Conservation (phyloP, 2,329 filamentous ascomycete genomes). For the Penicillium rolfsii region DNA sequence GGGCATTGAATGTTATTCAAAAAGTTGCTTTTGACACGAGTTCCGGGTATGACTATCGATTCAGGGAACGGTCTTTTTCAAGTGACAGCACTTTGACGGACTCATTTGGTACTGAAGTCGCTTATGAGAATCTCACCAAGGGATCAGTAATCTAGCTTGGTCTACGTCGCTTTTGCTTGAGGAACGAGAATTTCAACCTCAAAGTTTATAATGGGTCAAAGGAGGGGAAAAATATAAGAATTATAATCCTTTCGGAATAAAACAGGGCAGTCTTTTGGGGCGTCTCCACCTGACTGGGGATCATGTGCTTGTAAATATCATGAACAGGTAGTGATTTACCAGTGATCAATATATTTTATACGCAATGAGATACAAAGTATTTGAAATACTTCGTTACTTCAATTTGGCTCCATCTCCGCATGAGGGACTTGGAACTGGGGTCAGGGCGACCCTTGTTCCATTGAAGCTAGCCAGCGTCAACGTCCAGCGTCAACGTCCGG, state of each 20-base stretch:
- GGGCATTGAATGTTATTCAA: conserved; percentile 20
- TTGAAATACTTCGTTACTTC: too few relatives aligned
- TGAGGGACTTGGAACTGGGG: not conserved
- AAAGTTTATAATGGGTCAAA: not conserved
- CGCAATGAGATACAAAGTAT: too few relatives aligned
- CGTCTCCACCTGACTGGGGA: too few relatives aligned
- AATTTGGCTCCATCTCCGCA: too few relatives aligned
- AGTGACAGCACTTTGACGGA: conserved; percentile 2
- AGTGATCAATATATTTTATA: too few relatives aligned
- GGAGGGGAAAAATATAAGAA: not conserved
- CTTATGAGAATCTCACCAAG: not conserved
- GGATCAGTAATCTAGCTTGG: not conserved
- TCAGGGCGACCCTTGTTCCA: conserved; percentile 9
- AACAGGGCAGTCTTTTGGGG: too few relatives aligned
- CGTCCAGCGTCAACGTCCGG: too few relatives aligned
- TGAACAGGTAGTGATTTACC: too few relatives aligned
- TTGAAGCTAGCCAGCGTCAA: conserved; percentile 30
- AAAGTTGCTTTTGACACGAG: not conserved
- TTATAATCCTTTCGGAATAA: not conserved
- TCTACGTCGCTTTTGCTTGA: not conserved
- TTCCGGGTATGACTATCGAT: not conserved
- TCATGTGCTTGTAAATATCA: too few relatives aligned
- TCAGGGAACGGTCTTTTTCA: conserved; percentile 4
- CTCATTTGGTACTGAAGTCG: not conserved
- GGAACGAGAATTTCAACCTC: not conserved